A percentile compares a stretch with the other conserved stretches of the same genome.
Conservation (phyloP, 805 yeast species). For the Nakazawaea sp. region DNA sequence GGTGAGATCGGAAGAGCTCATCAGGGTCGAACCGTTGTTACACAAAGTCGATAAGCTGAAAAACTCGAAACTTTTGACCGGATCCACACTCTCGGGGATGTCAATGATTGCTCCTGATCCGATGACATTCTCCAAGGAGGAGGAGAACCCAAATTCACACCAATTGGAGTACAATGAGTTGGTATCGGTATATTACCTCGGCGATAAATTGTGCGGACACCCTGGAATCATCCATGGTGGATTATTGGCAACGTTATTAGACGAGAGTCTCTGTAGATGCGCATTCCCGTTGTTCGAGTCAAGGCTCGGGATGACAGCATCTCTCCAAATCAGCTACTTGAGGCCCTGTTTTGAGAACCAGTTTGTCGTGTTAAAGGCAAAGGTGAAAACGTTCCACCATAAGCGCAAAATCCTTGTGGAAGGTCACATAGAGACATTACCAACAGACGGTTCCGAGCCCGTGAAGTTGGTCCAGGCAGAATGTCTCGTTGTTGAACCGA, state of each 20-base stretch:
- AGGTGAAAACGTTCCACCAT: slow-evolving; percentile 25
- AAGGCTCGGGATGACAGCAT: slow-evolving; percentile 45
- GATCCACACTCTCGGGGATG: slow-evolving; percentile 11
- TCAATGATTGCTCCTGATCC: slow-evolving; percentile 11
- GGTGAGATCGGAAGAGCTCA: background rate
- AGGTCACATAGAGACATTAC: slow-evolving; percentile 30
- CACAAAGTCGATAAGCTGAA: slow-evolving; percentile 5
- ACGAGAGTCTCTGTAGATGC: slow-evolving; percentile 45
- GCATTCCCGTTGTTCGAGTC: slow-evolving; percentile 41
- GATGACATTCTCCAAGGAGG: slow-evolving; percentile 8
- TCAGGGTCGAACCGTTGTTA: slow-evolving; percentile 5
- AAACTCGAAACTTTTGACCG: slow-evolving; percentile 10
- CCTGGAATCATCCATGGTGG: slow-evolving; percentile 50
- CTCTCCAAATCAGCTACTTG: slow-evolving; percentile 32
- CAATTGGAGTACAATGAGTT: slow-evolving; percentile 28
- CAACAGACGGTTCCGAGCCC: slow-evolving; percentile 12
- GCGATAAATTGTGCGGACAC: slow-evolving; percentile 36
- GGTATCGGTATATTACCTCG: slow-evolving; percentile 38
- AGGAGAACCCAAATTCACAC: background rate
- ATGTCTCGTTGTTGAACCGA: slow-evolving; percentile 10
- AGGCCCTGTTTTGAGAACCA: slow-evolving; percentile 32
- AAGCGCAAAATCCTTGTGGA: slow-evolving; percentile 35
- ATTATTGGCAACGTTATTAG: slow-evolving; percentile 42
- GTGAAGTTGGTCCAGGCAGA: slow-evolving; percentile 3
- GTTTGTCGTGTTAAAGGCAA: slow-evolving; percentile 30